Evolutionary conservation across 257 asterid genomes (phyloP).

Genomic region (Nicotiana attenuata): DNA sequence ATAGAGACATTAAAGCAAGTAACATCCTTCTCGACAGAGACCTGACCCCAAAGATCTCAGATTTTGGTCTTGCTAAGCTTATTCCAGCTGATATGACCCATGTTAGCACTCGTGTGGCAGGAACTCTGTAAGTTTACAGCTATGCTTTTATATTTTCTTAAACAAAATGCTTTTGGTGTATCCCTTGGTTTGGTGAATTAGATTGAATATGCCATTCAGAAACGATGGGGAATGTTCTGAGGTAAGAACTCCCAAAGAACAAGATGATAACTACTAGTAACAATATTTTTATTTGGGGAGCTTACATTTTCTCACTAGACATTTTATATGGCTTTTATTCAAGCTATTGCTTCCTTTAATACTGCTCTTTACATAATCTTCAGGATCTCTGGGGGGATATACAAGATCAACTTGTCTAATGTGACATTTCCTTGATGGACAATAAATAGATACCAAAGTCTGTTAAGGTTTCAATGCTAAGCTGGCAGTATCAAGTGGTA

Average conservation of each 20-base stretch:
- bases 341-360: neutral
- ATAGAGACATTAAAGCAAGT: slow-evolving; percentile 88
- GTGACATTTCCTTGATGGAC: neutral
- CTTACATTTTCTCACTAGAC: neutral
- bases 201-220: neutral
- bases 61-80: slow-evolving; percentile 92
- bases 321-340: neutral
- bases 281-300: neutral
- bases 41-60: slow-evolving; percentile 74
- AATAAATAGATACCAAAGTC: neutral
- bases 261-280: neutral
- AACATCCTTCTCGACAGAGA: slow-evolving; percentile 81
- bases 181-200: neutral
- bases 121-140: slow-evolving; percentile 63
- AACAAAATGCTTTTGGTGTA: neutral
- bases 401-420: neutral
- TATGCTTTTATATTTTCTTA: neutral
- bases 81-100: slow-evolving; percentile 65
- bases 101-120: slow-evolving; percentile 90
- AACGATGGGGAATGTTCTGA: neutral
- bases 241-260: neutral
- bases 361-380: neutral
- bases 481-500: no score
- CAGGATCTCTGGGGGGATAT: neutral
- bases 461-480: no score